These are phyloP conservation scores for Cystobasidium tubakii DNA, from an alignment of 768 basidiomycete genomes.

Conservation along the genomic window DNA sequence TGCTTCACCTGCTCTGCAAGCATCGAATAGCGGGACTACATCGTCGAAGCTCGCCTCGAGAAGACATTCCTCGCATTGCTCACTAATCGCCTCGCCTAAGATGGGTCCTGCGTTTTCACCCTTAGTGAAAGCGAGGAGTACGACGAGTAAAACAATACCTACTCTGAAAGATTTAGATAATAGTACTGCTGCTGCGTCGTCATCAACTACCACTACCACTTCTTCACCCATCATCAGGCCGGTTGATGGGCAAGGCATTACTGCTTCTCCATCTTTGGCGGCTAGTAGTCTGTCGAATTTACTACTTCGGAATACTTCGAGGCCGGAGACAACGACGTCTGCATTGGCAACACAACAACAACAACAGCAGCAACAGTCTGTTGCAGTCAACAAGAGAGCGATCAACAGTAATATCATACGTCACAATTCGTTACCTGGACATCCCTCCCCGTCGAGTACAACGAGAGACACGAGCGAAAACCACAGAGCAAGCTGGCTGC, in stretches of 20 bases:
- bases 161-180: background rate
- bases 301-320: background rate
- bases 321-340: background rate
- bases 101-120: background rate
- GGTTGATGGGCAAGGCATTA: background rate
- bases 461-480: background rate
- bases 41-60: background rate
- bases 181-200: background rate
- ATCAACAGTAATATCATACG: background rate
- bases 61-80: background rate
- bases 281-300: slow-evolving; percentile 1
- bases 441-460: background rate
- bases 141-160: slow-evolving; percentile 1
- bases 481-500: background rate
- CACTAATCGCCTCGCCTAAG: background rate
- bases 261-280: background rate
- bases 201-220: background rate
- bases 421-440: background rate
- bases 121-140: background rate
- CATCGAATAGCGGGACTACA: background rate
- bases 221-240: background rate
- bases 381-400: background rate
- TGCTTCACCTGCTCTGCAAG: background rate
- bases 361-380: background rate
- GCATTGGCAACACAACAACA: too few relatives aligned